phyloP scores from a whole-genome alignment of 2,329 filamentous ascomycete species.

The Ophiostoma piceae region DNA sequence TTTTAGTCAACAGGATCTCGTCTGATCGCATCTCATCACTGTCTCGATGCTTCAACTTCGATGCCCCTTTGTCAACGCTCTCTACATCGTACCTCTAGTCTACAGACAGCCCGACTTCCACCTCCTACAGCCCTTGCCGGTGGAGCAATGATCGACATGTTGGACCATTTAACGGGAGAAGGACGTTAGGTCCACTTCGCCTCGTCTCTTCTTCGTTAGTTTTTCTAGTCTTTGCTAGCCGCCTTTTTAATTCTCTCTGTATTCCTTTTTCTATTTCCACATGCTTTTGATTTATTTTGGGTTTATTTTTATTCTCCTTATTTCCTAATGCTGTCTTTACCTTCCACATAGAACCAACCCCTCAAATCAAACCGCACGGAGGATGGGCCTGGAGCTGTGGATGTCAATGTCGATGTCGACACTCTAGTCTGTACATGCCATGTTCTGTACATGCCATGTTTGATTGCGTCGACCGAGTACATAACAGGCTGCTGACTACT shows the following conservation, averaged over 20 bases:
- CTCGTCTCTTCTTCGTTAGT: constrained; percentile 11
- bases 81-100: not conserved
- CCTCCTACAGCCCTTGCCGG: not conserved
- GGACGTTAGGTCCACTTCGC: constrained; percentile 10
- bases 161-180: constrained; percentile 3
- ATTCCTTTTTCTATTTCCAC: not conserved
- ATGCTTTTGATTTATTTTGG: not conserved
- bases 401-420: no score
- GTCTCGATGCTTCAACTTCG: no score
- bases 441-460: no score
- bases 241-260: not conserved
- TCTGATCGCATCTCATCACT: no score
- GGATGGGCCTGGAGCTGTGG: no score
- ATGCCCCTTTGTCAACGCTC: not conserved
- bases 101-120: no score
- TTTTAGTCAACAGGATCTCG: no score
- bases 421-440: no score
- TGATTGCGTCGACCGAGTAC: no score
- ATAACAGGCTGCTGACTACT: no score
- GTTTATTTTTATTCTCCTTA: not conserved
- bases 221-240: constrained; percentile 1
- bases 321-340: not conserved
- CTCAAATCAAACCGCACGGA: not conserved
- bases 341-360: not conserved
- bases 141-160: constrained; percentile 4